Base-by-base conservation (phyloP, 1,284 basidiomycete genomes). In the Leccinum fallax region DNA sequence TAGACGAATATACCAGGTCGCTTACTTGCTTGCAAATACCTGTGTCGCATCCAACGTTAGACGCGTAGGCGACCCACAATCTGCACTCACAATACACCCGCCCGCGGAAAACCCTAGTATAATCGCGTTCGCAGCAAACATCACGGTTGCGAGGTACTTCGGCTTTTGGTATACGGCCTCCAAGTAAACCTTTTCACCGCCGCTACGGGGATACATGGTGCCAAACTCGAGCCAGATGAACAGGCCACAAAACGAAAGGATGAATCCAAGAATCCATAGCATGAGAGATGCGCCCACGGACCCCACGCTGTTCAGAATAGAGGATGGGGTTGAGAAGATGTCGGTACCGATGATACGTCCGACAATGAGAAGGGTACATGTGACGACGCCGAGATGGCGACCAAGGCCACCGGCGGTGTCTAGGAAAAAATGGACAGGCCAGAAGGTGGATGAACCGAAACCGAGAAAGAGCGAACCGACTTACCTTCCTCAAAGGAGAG, bases 281-380 rank as follows among this genome's bases (percentile, higher is more conserved):
- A 84, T 78, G 11, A 84, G 73, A 0, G 81, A 82, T 2, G 83
- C 81, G 8, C 84, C 83, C 9, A 84, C 75, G 2, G 82, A 84
- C 15, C 80, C 79, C 0, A 82, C 80, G 0, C 80, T 78, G 0
- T 66, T 70, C 28, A 86, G 67, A 65, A 87, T 86, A 0, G 82
- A 84, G 0, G 84, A 83, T 0, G 86, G 84, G 0, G 85, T 87
- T 1, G 85, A 85, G 71, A 87, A 88, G 62, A 87, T 85, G 8
- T 85, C 86, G 0, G 86, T 86, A 1, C 85, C 86, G 54, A 86
- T 84, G 53, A 86, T 81, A 40, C 77, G 75, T 2, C 84, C 85
- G 28, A 85, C 79, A 26, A 73, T 81, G 13, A 83, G 71, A 65
- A 83, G 77, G 1, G 81, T 83, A 61, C 80, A 83, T 46, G 78